Percentiles rank a stretch among this genome's conserved stretches.
Evolutionary conservation across 2,329 filamentous ascomycete species (phyloP).

Genomic region (Fusarium mundagurra): DNA sequence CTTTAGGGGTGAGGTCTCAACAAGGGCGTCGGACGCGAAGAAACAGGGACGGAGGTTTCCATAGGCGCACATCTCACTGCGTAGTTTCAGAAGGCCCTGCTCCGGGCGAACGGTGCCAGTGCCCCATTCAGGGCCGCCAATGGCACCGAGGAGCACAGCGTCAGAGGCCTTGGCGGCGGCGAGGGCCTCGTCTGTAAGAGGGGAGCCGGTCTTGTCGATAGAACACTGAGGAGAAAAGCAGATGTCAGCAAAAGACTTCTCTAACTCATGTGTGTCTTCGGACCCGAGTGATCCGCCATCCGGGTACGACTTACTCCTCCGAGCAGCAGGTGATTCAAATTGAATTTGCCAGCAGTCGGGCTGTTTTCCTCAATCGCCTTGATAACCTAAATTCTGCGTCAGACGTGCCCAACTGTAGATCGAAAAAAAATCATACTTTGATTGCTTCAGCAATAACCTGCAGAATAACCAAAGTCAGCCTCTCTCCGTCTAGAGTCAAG

Average conservation of each 20-base stretch:
- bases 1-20: slow-evolving; percentile 88
- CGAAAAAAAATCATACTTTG: slow-evolving; percentile 68
- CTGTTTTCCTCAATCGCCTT: slow-evolving; percentile 79
- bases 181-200: slow-evolving; percentile 86
- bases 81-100: slow-evolving; percentile 88
- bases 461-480: slow-evolving; percentile 25
- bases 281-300: neutral
- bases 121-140: slow-evolving; percentile 98
- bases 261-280: neutral
- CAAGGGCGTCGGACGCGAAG: slow-evolving; percentile 88
- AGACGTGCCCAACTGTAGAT: neutral
- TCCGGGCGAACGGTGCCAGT: slow-evolving; percentile 89
- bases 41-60: slow-evolving; percentile 96
- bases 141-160: slow-evolving; percentile 90
- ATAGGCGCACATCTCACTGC: slow-evolving; percentile 93
- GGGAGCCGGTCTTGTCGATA: slow-evolving; percentile 83
- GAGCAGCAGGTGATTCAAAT: slow-evolving; percentile 88
- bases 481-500: neutral
- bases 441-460: slow-evolving; percentile 84
- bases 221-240: slow-evolving; percentile 70
- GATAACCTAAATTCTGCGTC: slow-evolving; percentile 69
- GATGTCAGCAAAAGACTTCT: neutral
- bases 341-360: slow-evolving; percentile 79
- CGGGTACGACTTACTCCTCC: slow-evolving; percentile 76
- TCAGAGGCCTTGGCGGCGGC: slow-evolving; percentile 85